Evolutionary conservation across 305 asterid species (phyloP), one percentile per base, ranked within the genome.

Genomic region (Fraxinus floribunda): DNA sequence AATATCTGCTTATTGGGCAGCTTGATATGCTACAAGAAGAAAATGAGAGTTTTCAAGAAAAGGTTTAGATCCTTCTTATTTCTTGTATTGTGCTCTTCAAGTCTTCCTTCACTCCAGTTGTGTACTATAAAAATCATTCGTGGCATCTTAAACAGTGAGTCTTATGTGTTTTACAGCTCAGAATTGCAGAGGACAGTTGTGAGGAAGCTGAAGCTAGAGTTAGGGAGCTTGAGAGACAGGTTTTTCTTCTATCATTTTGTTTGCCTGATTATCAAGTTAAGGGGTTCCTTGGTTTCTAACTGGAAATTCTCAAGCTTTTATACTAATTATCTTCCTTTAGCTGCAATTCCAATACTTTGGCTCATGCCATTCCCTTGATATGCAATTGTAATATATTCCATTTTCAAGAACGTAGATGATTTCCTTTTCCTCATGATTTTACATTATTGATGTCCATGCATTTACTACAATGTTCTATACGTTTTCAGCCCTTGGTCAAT

Each of bases 191-290:
- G 86, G 93, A 91, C 82, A 88, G 89, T 86, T 88, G 88, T 70
- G 91, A 90, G 87, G 97, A 93, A 82, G 92, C 97, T 83, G 97
- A 94, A 88, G 94, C 97, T 85, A 93, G 98, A 89, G 94, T 96
- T 70, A 90, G 85, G 92, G 99, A 96, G 90, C 98, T 96, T 84
- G 99, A 96, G 91, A 96, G 93, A 86, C 98, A 94, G 99, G 98
- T 93, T 41, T 76, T 55, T 39, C 79, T 66, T 55, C 82, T 80
- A 36, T 76, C 60, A 83, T 78, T 84, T 38, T 73, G 41, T 88
- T 76, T 80, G 66, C 85, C 64, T 70, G 44, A 20, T 41, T 55
- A 78, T 68, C 68, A 35, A 60, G 73, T 82, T 71, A 26, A 66
- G 77, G 38, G 55, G 83, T 78, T 4, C 79, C 30, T 74, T 78